Base-by-base conservation (phyloP, 495 filamentous ascomycete species). In the Trichoderma orchidacearum region DNA sequence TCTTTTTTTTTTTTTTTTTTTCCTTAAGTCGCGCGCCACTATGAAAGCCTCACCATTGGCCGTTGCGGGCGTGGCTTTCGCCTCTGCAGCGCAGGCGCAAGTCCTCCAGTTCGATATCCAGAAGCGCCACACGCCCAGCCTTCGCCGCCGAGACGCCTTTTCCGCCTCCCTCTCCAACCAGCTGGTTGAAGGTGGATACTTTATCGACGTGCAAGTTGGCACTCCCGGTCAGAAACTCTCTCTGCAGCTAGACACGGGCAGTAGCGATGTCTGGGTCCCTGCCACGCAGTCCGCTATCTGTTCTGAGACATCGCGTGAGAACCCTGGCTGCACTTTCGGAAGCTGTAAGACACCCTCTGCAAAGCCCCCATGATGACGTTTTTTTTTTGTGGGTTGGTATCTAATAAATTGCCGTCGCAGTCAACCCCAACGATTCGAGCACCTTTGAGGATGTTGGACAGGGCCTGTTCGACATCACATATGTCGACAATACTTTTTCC, bases 251-350 rank as follows among this genome's bases (percentile, higher is more conserved):
- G 88, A 93, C 65, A 93, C 88, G 1, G 88, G 88, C 18, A 94
- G 89, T 61, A 94, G 89, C 60, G 92, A 97, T 72, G 75, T 95
- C 27, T 96, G 91, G 91, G 79, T 83, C 25, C 90, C 90, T 57
- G 75, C 80, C 4, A 75, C 76, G 13, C 68, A 65, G 11, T 85
- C 87, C 1, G 61, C 66, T 8, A 68, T 87, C 11, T 94, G 89
- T 62, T 58, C 55, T 11, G 5, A 62, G 11, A 27, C n/a, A 7
- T 48, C 41, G 6, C 62, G 21, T 38, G 59, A 41, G 51, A 61
- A 1, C 23, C 59, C 54, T 13, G 75, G 75, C 1, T 80, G 78
- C 58, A 59, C 56, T 7, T 58, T 77, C 13, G 78, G 78, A 32
- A 67, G 64, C 36, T 80, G 77, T 80, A 62, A 63, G 51, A 17